Evolutionary conservation across 179 eudicot genomes (phyloP).

Genomic region (Nepenthes alata): DNA sequence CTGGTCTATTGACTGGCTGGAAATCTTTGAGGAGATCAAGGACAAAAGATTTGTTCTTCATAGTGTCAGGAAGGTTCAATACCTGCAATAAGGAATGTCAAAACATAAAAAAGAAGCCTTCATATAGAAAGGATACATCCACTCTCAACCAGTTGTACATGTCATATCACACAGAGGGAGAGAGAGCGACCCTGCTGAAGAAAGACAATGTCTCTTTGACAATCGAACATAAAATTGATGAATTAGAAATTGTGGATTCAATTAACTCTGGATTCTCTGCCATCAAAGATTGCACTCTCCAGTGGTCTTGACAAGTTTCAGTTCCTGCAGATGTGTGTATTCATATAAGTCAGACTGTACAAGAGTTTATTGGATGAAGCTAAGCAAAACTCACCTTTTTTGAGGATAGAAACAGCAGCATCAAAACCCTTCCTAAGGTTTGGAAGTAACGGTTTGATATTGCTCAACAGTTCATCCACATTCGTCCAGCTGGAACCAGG

Average conservation of each 20-base stretch:
- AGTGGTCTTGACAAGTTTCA: conserved; percentile 38
- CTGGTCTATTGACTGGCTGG: conserved; percentile 27
- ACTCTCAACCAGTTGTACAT: neutral
- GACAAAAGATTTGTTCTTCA: conserved; percentile 19
- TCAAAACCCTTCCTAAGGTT: conserved; percentile 29
- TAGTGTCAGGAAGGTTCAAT: conserved; percentile 26
- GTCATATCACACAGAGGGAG: neutral
- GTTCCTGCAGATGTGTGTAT: conserved; percentile 17
- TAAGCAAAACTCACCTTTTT: conserved; percentile 19
- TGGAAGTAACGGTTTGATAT: conserved; percentile 26
- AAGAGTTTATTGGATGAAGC: conserved; percentile 7
- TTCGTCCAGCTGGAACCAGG: conserved; percentile 20
- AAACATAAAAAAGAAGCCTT: conserved; percentile 2
- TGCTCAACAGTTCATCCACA: conserved; percentile 24
- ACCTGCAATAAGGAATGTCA: conserved; percentile 20
- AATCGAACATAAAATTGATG: conserved; percentile 22
- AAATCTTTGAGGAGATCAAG: conserved; percentile 34
- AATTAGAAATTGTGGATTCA: conserved; percentile 18
- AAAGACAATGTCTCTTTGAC: conserved; percentile 34
- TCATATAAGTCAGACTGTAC: neutral
- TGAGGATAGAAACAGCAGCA: conserved; percentile 25
- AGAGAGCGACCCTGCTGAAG: conserved; percentile 29
- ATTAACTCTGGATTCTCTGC: conserved; percentile 31
- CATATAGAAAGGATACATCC: neutral
- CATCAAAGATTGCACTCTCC: conserved; percentile 27